These are phyloP conservation scores for Ziziphus jujuba DNA, from an alignment of 306 rosid genomes.

Conservation along the genomic window DNA sequence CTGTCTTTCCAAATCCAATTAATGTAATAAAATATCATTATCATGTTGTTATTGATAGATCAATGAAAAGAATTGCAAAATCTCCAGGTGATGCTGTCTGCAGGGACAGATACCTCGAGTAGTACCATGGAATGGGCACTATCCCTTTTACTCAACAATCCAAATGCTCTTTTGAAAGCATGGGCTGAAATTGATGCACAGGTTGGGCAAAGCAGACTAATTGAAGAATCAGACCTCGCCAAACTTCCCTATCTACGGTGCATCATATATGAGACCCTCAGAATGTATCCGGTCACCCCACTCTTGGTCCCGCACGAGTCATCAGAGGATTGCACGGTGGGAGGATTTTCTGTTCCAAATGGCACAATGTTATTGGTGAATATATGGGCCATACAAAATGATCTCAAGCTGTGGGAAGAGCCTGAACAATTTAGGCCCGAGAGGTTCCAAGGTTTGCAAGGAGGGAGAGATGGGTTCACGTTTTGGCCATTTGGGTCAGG, in stretches of 20 bases:
- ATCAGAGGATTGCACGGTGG: constrained; percentile 29
- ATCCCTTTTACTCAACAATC: constrained; percentile 39
- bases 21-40: background rate
- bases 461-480: constrained; percentile 17
- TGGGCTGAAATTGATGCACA: constrained; percentile 15
- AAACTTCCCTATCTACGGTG: constrained; percentile 30
- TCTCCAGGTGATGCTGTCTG: constrained; percentile 23
- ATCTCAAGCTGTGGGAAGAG: constrained; percentile 32
- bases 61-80: background rate
- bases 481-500: constrained; percentile 37
- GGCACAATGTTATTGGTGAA: constrained; percentile 46
- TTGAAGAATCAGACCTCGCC: constrained; percentile 35
- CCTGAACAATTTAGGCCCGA: constrained; percentile 34
- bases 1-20: background rate
- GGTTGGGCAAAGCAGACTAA: constrained; percentile 17
- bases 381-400: constrained; percentile 41
- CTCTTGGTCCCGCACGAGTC: constrained; percentile 34
- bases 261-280: constrained; percentile 35
- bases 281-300: constrained; percentile 38
- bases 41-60: background rate
- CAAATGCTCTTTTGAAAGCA: constrained; percentile 15
- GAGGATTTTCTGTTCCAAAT: constrained; percentile 32
- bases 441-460: constrained; percentile 19
- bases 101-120: constrained; percentile 36
- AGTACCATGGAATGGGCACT: constrained; percentile 43